A percentile compares a stretch with the other conserved stretches of the same genome.
These are phyloP conservation scores for Sarocladium strictum DNA, from an alignment of 2,329 filamentous ascomycete species.

Conservation along the genomic window DNA sequence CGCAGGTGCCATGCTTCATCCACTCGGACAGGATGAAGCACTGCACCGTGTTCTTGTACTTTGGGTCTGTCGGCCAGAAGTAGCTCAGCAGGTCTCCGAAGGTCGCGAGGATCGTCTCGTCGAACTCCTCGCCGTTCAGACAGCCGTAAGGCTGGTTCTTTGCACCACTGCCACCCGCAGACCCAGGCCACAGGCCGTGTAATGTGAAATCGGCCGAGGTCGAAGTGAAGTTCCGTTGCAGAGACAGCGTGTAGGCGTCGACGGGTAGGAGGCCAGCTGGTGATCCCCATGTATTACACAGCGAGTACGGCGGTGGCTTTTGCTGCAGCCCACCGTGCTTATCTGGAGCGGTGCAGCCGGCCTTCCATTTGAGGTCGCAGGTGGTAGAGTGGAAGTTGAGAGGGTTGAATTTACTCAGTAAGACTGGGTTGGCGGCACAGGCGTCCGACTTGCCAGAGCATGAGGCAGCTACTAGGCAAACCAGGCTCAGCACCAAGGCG, in stretches of 20 bases:
- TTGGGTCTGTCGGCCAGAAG: conserved; percentile 11
- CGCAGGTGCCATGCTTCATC: conserved; percentile 14
- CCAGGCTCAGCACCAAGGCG: conserved; percentile 9
- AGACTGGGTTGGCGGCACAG: conserved; percentile 9
- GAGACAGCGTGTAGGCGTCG: conserved; percentile 11
- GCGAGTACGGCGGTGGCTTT: conserved; percentile 10
- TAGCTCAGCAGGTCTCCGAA: conserved; percentile 11
- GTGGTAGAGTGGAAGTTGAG: conserved; percentile 9
- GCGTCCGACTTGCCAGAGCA: conserved; percentile 10
- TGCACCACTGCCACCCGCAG: conserved; percentile 2
- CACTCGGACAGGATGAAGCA: conserved; percentile 14
- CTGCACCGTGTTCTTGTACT: conserved; percentile 12
- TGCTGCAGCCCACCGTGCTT: conserved; percentile 6
- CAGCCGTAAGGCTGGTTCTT: conserved; percentile 13
- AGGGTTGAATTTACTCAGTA: conserved; percentile 4
- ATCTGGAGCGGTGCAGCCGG: neutral
- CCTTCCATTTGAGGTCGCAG: conserved; percentile 11
- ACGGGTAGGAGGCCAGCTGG: conserved; percentile 9
- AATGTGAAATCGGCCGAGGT: conserved; percentile 9
- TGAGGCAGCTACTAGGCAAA: too few relatives aligned
- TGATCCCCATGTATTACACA: neutral
- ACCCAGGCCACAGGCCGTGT: conserved; percentile 11
- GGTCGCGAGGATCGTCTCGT: conserved; percentile 10
- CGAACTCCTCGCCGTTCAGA: conserved; percentile 11
- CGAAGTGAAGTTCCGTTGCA: conserved; percentile 10